Conservation (phyloP, 2,329 filamentous ascomycete species). For the Apiospora phragmitis region DNA sequence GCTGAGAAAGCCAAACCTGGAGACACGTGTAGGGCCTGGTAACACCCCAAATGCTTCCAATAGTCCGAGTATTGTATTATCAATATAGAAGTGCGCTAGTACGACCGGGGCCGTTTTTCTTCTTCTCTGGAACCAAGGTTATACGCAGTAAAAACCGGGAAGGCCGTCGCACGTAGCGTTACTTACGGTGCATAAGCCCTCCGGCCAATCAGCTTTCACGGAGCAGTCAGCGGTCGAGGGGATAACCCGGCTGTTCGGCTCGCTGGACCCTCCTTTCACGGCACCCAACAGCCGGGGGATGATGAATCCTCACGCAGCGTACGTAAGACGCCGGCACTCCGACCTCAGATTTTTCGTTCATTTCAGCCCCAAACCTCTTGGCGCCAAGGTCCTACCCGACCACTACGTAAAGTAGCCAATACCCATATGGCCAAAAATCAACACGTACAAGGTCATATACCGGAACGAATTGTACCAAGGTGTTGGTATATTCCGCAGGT, state of each 20-base stretch:
- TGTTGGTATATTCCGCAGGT: not conserved
- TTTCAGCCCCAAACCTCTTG: not conserved
- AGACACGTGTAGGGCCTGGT: not conserved
- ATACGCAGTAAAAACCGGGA: not conserved
- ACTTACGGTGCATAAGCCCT: not conserved
- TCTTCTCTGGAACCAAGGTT: not conserved
- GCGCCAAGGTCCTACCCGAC: not conserved
- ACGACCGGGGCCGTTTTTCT: not conserved
- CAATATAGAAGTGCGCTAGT: not conserved
- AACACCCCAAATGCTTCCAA: not conserved
- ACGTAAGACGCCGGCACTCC: not conserved
- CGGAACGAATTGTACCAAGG: not conserved
- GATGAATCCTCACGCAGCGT: not conserved
- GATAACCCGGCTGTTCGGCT: not conserved
- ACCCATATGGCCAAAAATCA: too few relatives aligned
- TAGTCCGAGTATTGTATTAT: not conserved
- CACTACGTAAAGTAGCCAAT: too few relatives aligned
- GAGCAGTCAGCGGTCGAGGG: not conserved
- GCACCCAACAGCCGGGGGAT: not conserved
- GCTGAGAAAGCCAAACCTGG: not conserved
- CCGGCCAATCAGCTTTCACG: not conserved
- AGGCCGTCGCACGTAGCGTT: not conserved
- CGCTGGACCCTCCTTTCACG: conserved; percentile 3
- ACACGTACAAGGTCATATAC: not conserved
- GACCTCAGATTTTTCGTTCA: not conserved